Base-by-base conservation (phyloP, 768 basidiomycete genomes). In the Podaxis sp. region DNA sequence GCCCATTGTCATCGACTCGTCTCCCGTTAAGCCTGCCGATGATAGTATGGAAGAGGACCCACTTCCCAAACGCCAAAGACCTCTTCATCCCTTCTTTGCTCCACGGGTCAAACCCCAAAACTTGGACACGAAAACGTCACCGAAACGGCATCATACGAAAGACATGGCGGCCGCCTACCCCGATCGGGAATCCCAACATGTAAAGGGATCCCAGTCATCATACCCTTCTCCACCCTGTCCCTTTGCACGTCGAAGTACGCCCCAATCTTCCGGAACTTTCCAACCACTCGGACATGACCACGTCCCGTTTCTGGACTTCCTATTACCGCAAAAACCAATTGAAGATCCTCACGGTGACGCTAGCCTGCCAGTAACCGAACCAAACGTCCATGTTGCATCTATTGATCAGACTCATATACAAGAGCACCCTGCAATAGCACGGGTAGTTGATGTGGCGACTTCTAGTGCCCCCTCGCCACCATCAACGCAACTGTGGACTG, bases 401-500 rank as follows among this genome's bases (percentile, higher is more conserved):
- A 62, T 62, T 26, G 48, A 48, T 55, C 54, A 55, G 13, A 50
- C n/a, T 30, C 54, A 49, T 33, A 49, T 62, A 62, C 55, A 13
- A 36, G 54, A 72, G 38, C 80, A 88, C 72, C 84, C 88, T 64
- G 84, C 79, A 6, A 83, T 88, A 66, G 67, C 77, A 46, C 81
- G 76, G 33, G 65, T 83, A 46, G 65, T 75, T 51, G 65, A 70
- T 52, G 64, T 67, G 49, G 61, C 67, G 20, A 53, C 60, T 33
- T 64, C 67, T 36, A 67, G 66, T 40, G 64, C 65, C 10, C 41
- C 44, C n/a, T 60, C 65, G 8, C 68, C 73, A 24, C 68, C 73
- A 24, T 67, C 76, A 44, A 76, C 80, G 41, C 80, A 84, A 44
- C 73, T 83, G 12, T 96, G 94, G 93, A 75, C 82, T 20, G 85